These are phyloP conservation scores for Kluyveromyces aestuarii DNA, from an alignment of 805 yeast genomes.

Conservation along the genomic window DNA sequence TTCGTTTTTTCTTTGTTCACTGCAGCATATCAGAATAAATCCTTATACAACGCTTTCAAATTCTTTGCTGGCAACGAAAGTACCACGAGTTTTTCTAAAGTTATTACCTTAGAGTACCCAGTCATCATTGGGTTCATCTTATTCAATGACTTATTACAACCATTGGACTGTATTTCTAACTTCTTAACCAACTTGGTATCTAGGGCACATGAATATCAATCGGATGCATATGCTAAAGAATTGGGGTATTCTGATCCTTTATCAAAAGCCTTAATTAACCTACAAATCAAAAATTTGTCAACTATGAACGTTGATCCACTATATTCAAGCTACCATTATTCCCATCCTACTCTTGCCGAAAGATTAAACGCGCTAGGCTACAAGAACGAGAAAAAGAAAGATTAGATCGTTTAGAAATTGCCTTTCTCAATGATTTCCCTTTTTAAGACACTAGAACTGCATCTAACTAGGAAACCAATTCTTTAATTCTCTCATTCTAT, in stretches of 20 bases:
- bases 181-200: constrained; percentile 62
- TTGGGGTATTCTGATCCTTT: constrained; percentile 65
- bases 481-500: too few species aligned
- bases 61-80: constrained; percentile 32
- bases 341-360: constrained; percentile 89
- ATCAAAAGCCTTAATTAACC: constrained; percentile 59
- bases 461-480: too few species aligned
- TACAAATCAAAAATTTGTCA: constrained; percentile 74
- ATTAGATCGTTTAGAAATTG: constrained; percentile 1
- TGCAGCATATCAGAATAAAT: constrained; percentile 67
- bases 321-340: constrained; percentile 78
- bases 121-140: constrained; percentile 72
- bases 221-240: constrained; percentile 76
- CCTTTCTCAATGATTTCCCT: too few species aligned
- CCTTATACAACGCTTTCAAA: constrained; percentile 74
- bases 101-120: constrained; percentile 45
- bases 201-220: constrained; percentile 88
- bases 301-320: constrained; percentile 86
- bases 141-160: constrained; percentile 70
- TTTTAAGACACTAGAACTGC: too few species aligned
- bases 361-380: constrained; percentile 67
- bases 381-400: constrained; percentile 25
- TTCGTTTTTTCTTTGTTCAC: constrained; percentile 65
- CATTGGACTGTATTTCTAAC: constrained; percentile 60
- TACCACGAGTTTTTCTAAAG: constrained; percentile 9